These are phyloP conservation scores for Naganishia friedmannii DNA, from an alignment of 768 basidiomycete species.

Conservation along the genomic window DNA sequence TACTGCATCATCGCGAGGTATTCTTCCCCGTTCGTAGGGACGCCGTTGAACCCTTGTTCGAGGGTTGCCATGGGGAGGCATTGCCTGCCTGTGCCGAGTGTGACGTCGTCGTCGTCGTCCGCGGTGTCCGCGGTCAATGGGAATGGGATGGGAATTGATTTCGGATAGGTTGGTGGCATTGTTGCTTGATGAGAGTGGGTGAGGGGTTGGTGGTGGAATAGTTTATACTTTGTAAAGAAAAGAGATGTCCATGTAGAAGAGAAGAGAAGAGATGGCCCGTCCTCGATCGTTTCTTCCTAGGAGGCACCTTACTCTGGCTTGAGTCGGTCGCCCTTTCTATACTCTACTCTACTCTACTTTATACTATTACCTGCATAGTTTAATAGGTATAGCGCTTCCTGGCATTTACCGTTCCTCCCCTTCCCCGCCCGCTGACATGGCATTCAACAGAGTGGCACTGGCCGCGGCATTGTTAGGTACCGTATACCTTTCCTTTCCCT, in stretches of 20 bases:
- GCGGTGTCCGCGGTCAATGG: not conserved
- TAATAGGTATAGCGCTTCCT: too few relatives aligned
- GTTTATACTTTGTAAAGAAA: too few relatives aligned
- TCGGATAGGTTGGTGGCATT: not conserved
- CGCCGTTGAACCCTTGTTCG: conserved; percentile 46
- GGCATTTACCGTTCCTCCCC: too few relatives aligned
- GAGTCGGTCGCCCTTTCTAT: too few relatives aligned
- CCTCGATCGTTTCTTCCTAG: too few relatives aligned
- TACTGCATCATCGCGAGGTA: conserved; percentile 46
- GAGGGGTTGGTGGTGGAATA: not conserved
- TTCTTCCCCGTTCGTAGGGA: conserved; percentile 48
- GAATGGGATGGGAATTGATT: not conserved
- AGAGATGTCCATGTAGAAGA: too few relatives aligned
- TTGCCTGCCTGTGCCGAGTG: not conserved
- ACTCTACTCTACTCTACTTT: too few relatives aligned
- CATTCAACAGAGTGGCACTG: conserved; percentile 1
- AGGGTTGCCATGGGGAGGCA: conserved; percentile 50
- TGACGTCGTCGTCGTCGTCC: not conserved
- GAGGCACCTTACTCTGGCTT: too few relatives aligned
- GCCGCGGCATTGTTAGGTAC: conserved; percentile 6
- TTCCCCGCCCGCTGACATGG: conserved; percentile 10
- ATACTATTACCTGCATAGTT: too few relatives aligned
- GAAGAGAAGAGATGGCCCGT: too few relatives aligned
- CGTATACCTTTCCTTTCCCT: not conserved
- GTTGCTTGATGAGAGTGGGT: not conserved